These are phyloP conservation scores for Entonaema liquescens DNA, from an alignment of 495 filamentous ascomycete genomes.

Conservation along the genomic window DNA sequence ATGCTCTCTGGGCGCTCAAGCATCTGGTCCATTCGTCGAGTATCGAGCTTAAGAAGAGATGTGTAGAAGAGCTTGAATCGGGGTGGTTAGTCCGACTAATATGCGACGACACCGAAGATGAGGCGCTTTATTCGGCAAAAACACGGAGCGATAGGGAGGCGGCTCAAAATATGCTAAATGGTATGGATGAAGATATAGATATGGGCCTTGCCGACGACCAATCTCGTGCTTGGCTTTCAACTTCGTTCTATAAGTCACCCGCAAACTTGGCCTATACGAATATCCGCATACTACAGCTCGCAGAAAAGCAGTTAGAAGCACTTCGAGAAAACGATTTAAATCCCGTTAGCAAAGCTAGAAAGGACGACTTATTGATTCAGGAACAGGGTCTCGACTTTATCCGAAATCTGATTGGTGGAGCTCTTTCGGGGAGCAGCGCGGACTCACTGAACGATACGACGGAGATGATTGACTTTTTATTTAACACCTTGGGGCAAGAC, in stretches of 20 bases:
- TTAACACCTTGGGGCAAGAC: constrained; percentile 76
- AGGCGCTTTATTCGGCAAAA: constrained; percentile 50
- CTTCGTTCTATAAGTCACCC: constrained; percentile 37
- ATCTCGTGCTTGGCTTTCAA: constrained; percentile 43
- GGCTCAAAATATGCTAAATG: constrained; percentile 51
- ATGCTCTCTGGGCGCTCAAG: constrained; percentile 92
- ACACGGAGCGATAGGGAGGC: constrained; percentile 43
- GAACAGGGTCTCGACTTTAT: constrained; percentile 89
- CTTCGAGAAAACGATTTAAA: constrained; percentile 66
- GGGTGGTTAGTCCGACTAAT: constrained; percentile 84
- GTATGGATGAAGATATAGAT: constrained; percentile 73
- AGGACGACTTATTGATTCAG: constrained; percentile 85
- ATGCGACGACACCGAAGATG: constrained; percentile 64
- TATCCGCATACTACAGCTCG: constrained; percentile 51
- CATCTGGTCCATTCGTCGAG: constrained; percentile 76
- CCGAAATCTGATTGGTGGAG: constrained; percentile 83
- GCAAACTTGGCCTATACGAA: constrained; percentile 24
- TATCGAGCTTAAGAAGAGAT: constrained; percentile 74
- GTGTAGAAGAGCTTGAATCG: constrained; percentile 77
- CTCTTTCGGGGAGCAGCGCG: constrained; percentile 68
- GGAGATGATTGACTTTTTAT: constrained; percentile 87
- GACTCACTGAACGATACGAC: constrained; percentile 63
- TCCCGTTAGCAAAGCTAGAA: constrained; percentile 66
- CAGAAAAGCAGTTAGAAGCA: constrained; percentile 58
- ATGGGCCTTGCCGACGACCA: constrained; percentile 50